Percentiles rank a stretch among this genome's conserved stretches.
Conservation (phyloP, 2,329 filamentous ascomycete species). For the Thielaviopsis euricoi region DNA sequence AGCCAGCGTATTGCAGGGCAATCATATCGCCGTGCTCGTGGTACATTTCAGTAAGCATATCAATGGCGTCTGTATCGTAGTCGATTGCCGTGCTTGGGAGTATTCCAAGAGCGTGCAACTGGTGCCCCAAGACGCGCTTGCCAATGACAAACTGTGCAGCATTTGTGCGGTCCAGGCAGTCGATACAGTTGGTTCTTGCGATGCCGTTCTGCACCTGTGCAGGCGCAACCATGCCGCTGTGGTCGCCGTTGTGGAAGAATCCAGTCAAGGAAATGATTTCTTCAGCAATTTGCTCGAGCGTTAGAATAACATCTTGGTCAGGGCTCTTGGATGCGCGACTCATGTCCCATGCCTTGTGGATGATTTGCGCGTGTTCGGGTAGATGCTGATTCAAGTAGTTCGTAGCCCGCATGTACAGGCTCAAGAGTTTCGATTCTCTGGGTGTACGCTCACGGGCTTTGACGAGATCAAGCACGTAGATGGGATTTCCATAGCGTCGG, state of each 20-base stretch:
- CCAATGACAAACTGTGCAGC: slow-evolving; percentile 96
- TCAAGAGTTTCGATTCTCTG: slow-evolving; percentile 76
- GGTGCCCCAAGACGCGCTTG: slow-evolving; percentile 80
- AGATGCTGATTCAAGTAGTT: slow-evolving; percentile 90
- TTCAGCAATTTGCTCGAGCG: slow-evolving; percentile 76
- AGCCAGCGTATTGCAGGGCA: slow-evolving; percentile 92
- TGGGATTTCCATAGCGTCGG: slow-evolving; percentile 75
- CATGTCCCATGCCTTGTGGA: slow-evolving; percentile 97
- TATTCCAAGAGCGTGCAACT: slow-evolving; percentile 81
- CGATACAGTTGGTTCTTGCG: slow-evolving; percentile 91
- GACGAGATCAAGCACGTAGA: slow-evolving; percentile 85
- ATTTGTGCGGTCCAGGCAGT: slow-evolving; percentile 92
- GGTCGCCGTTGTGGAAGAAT: slow-evolving; percentile 87
- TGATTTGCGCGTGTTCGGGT: slow-evolving; percentile 66
- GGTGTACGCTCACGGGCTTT: slow-evolving; percentile 78
- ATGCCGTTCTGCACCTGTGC: slow-evolving; percentile 76
- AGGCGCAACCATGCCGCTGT: slow-evolving; percentile 33
- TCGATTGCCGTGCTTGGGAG: slow-evolving; percentile 63
- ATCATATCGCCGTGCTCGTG: slow-evolving; percentile 97
- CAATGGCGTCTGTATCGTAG: slow-evolving; percentile 91
- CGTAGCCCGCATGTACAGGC: slow-evolving; percentile 75
- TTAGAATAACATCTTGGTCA: slow-evolving; percentile 87
- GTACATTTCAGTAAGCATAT: slow-evolving; percentile 96
- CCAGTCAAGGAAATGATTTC: slow-evolving; percentile 72
- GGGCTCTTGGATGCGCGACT: slow-evolving; percentile 82